Base-by-base conservation (phyloP, 768 basidiomycete species). In the Pleurotus citrinopileatus region DNA sequence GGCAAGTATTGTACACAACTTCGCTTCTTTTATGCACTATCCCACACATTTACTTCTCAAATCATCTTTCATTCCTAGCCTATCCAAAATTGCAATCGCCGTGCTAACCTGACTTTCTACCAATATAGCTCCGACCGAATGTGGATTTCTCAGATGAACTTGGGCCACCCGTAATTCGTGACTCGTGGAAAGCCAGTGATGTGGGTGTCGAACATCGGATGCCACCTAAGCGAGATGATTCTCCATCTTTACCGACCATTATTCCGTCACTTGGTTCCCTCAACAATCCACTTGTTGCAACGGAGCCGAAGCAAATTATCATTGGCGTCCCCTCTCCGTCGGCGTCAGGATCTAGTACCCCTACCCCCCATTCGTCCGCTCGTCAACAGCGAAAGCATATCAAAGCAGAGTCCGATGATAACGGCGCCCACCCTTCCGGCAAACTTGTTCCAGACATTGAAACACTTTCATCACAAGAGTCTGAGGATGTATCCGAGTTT, bases 101-200 rank as follows among this genome's bases (percentile, higher is more conserved):
- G 29, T 36, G 34, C 29, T 37, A 15, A 51, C 29, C 45, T 17
- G 17, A 17, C 29, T 37, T 40, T 40, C 7, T 40, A 12, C 37
- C 34, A 51, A 51, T 48, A 59, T 60, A 89, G 87, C 72, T 89
- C 59, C 76, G 74, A 25, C 88, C 87, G 26, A 79, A 80, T 56
- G 63, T 68, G 42, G 83, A 88, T 63, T 84, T 87, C 63, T 76
- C 80, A 28, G 67, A 75, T 19, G 80, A 86, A 57, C 71, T 90
- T 43, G 87, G 87, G 0, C 81, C 83, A 5, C 78, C 78, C 1
- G 68, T 89, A 7, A 29, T 80, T 42, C 80, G 86, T 32, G 85
- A 77, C 58, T 86, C 85, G 3, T 89, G 87, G 87, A 87, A 71
- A 60, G 55, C 63, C 17, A 59, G 59, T 5, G 57, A 60, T 2